Conservation (phyloP, 192 early-diverging fungal species). For the Podila verticillata region DNA sequence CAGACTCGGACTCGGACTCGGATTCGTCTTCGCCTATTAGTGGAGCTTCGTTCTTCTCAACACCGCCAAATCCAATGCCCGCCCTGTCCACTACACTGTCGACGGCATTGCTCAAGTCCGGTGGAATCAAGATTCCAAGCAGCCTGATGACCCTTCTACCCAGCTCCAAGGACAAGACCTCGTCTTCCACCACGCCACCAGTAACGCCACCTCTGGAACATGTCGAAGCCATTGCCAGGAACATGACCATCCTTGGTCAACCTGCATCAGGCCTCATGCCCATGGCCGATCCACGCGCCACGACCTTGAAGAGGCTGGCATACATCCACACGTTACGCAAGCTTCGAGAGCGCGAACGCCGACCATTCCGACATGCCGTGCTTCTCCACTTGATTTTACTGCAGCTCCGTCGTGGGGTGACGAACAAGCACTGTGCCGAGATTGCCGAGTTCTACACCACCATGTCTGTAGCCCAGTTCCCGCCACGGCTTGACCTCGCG, state of each 20-base stretch:
- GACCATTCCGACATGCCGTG: constrained; percentile 31
- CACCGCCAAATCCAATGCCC: neutral
- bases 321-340: constrained; percentile 28
- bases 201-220: constrained; percentile 7
- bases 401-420: constrained; percentile 17
- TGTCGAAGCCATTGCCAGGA: neutral
- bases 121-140: constrained; percentile 27
- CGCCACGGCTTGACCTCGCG: constrained; percentile 12
- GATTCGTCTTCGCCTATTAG: constrained; percentile 34
- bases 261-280: neutral
- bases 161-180: neutral
- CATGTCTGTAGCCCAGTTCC: constrained; percentile 22
- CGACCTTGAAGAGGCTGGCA: constrained; percentile 29
- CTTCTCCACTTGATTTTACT: constrained; percentile 24
- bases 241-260: neutral
- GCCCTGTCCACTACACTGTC: neutral
- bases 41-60: constrained; percentile 35
- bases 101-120: constrained; percentile 2
- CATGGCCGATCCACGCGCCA: constrained; percentile 16
- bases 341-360: constrained; percentile 20
- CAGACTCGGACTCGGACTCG: constrained; percentile 8
- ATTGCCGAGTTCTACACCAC: constrained; percentile 37
- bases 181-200: constrained; percentile 9
- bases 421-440: constrained; percentile 31
- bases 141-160: constrained; percentile 34